Evolutionary conservation across 129 eudicot species (phyloP).

Genomic region (Flaveria sonorensis): DNA sequence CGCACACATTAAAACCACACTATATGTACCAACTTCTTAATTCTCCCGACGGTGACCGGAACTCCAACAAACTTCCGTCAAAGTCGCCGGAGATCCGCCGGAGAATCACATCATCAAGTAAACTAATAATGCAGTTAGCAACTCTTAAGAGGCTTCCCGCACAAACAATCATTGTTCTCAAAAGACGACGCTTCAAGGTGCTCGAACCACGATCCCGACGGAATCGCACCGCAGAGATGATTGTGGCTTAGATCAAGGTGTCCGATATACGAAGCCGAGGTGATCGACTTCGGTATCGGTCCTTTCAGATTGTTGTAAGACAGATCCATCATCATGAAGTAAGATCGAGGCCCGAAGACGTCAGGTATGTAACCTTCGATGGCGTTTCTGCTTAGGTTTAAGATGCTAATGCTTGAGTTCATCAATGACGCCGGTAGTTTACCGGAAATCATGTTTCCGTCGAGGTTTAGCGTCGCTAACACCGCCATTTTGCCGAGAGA

Average conservation of each 20-base stretch:
- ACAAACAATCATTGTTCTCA: slow-evolving; percentile 62
- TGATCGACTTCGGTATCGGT: slow-evolving; percentile 65
- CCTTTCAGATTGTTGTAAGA: slow-evolving; percentile 68
- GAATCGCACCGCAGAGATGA: slow-evolving; percentile 79
- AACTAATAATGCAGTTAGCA: slow-evolving; percentile 34
- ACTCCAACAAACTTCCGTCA: slow-evolving; percentile 17
- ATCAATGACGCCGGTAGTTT: slow-evolving; percentile 55
- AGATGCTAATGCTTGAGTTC: slow-evolving; percentile 58
- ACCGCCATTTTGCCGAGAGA: slow-evolving; percentile 78
- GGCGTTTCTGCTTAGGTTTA: slow-evolving; percentile 68
- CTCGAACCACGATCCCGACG: slow-evolving; percentile 66
- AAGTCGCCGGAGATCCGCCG: slow-evolving; percentile 1
- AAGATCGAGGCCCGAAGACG: slow-evolving; percentile 80
- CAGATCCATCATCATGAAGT: slow-evolving; percentile 72
- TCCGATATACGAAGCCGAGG: slow-evolving; percentile 66
- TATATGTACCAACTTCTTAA: slow-evolving; percentile 10
- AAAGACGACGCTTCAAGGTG: slow-evolving; percentile 84
- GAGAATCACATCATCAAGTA: slow-evolving; percentile 1
- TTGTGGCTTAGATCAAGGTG: slow-evolving; percentile 88
- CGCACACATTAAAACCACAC: slow-evolving; percentile 11
- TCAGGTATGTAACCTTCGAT: slow-evolving; percentile 80
- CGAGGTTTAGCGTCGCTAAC: slow-evolving; percentile 72
- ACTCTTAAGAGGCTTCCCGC: slow-evolving; percentile 71
- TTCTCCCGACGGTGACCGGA: not conserved
- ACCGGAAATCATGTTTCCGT: slow-evolving; percentile 71